phyloP scores from a whole-genome alignment of 2,329 filamentous ascomycete species.

The Lasiodiplodia theobromae region DNA sequence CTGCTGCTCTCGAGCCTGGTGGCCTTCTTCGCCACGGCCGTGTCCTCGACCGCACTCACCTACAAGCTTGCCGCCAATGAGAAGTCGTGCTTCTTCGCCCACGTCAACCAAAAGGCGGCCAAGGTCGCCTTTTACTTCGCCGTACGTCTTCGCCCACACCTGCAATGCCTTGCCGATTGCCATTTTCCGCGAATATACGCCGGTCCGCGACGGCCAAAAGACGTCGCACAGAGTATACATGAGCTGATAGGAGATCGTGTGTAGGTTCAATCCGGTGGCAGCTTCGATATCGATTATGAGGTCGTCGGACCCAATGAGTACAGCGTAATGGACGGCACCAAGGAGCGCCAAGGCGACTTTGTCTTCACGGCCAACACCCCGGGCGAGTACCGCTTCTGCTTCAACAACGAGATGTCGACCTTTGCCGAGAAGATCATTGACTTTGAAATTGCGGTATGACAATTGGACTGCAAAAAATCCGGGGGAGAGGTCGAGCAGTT shows the following conservation, averaged over 20 bases:
- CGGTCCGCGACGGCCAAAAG: background rate
- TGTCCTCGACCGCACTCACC: slow-evolving; percentile 88
- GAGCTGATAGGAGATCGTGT: slow-evolving; percentile 1
- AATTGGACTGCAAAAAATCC: background rate
- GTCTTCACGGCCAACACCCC: slow-evolving; percentile 90
- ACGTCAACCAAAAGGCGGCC: slow-evolving; percentile 76
- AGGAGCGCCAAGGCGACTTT: slow-evolving; percentile 95
- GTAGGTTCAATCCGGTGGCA: slow-evolving; percentile 96
- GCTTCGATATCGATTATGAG: slow-evolving; percentile 94
- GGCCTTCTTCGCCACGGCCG: slow-evolving; percentile 73
- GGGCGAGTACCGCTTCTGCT: slow-evolving; percentile 97
- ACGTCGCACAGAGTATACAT: background rate
- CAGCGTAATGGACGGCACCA: slow-evolving; percentile 82
- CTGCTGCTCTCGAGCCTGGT: slow-evolving; percentile 60
- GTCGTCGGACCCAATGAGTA: slow-evolving; percentile 84
- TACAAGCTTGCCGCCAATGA: slow-evolving; percentile 92
- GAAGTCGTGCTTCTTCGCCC: slow-evolving; percentile 92
- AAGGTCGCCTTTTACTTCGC: slow-evolving; percentile 99
- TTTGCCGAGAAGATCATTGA: slow-evolving; percentile 98
- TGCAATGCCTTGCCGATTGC: background rate
- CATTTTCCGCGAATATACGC: background rate
- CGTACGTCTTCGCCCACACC: slow-evolving; percentile 60
- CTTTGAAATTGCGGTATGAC: slow-evolving; percentile 89
- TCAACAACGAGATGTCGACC: slow-evolving; percentile 97
- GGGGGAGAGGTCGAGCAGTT: background rate